Base-by-base conservation (phyloP, 2,329 filamentous ascomycete species). In the Fusarium sp. region DNA sequence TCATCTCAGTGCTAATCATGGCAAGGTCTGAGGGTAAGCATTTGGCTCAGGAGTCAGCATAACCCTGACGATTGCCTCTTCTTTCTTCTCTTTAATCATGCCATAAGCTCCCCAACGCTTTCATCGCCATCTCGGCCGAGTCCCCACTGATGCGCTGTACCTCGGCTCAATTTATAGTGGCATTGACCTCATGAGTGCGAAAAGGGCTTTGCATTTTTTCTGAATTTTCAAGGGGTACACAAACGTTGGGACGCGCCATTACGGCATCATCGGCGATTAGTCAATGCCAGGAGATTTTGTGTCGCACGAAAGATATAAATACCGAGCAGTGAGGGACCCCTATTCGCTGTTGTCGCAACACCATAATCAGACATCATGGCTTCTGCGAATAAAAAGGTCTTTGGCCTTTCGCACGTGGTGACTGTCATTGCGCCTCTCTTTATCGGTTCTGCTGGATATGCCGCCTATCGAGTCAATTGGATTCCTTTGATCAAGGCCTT, bases 401-500 rank as follows among this genome's bases (percentile, higher is more conserved):
- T 73, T 35, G 72, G 72, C 34, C 65, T 78, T 31, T 69, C 74
- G 48, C 50, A 76, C 29, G 69, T 72, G 15, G 61, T 75, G 40
- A 79, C 80, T 25, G 70, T 81, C 36, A 67, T 84, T 36, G 55
- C 80, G 45, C 80, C 83, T 2, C 69, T 79, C 12, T 71, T 72
- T 12, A 62, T 79, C 2, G 80, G 77, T 7, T 77, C 77, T 1
- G 69, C 79, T 15, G 82, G 79, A 15, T 85, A 84, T 67, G 80
- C 78, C 2, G 77, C 80, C 3, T 79, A 77, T 55, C 77, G 78
- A 54, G 69, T 81, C 56, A 75, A 84, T 67, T 81, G 80, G 75
- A 64, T 67, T 13, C 61, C 61, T 2, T 58, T 78, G 22, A 57
- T 80, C 10, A 70, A 73, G 48, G 65, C 75, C 26, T 86, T 86